Evolutionary conservation across 768 basidiomycete species (phyloP).

Genomic region (Macrolepiota albuminosa): DNA sequence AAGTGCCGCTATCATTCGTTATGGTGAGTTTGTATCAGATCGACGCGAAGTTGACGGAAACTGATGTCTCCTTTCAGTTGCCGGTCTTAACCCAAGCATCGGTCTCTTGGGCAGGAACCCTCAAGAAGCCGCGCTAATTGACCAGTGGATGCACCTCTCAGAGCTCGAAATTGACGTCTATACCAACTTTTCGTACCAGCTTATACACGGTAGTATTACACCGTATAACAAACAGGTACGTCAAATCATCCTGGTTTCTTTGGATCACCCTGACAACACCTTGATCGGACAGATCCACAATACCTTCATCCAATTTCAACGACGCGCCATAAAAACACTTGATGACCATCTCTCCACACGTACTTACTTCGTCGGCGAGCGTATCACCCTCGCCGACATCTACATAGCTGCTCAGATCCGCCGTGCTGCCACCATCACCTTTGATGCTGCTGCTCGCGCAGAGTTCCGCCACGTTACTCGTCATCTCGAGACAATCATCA

Average conservation of each 20-base stretch:
- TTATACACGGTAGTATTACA: slow-evolving; percentile 34
- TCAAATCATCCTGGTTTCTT: background rate
- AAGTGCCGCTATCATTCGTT: slow-evolving; percentile 74
- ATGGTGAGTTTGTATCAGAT: slow-evolving; percentile 63
- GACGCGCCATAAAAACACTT: slow-evolving; percentile 59
- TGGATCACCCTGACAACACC: background rate
- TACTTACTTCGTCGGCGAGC: slow-evolving; percentile 91
- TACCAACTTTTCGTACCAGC: slow-evolving; percentile 23
- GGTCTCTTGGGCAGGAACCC: slow-evolving; percentile 53
- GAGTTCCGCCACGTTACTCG: slow-evolving; percentile 76
- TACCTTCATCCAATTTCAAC: slow-evolving; percentile 45
- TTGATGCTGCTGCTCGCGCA: slow-evolving; percentile 64
- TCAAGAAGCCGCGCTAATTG: slow-evolving; percentile 56
- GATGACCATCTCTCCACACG: slow-evolving; percentile 66
- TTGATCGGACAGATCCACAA: slow-evolving; percentile 49
- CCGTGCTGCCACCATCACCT: slow-evolving; percentile 44
- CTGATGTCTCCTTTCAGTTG: slow-evolving; percentile 68
- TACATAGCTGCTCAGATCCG: slow-evolving; percentile 52
- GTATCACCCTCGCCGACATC: slow-evolving; percentile 92
- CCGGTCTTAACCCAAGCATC: slow-evolving; percentile 76
- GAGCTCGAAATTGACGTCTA: slow-evolving; percentile 46
- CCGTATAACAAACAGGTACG: slow-evolving; percentile 69
- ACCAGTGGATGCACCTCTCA: slow-evolving; percentile 66
- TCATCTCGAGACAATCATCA: slow-evolving; percentile 79
- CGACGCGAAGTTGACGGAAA: slow-evolving; percentile 67